Base-by-base conservation (phyloP, 2,329 filamentous ascomycete genomes). In the Monilinia vaccinii-corymbosi region DNA sequence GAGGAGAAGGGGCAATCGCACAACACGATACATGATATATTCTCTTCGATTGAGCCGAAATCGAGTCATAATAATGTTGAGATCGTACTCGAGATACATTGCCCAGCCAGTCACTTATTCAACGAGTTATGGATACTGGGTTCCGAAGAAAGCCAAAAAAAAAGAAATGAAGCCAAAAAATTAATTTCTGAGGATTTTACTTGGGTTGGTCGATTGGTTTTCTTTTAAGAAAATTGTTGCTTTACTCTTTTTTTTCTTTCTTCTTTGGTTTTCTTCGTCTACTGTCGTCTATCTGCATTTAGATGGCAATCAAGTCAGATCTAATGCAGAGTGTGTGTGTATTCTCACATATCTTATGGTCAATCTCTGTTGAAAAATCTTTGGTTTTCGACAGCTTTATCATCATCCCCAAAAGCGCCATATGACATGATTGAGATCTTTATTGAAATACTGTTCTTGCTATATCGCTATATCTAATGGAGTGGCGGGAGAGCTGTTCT, bases 221-320 rank as follows among this genome's bases (percentile, higher is more conserved):
- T 47, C 63, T 60, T 53, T 60, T n/a, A 61, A 64, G 64, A 63
- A 61, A 63, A 63, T 61, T 64, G 57, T 61, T 67, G 60, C 58
- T 68, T 67, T 70, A 61, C 63, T 62, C 63, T 61, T 56, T 57
- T 68, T 67, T 58, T 47, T 67, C 65, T 58, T 63, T 40, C 36
- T 40, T 42, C 18, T 61, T 60, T 60, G n/a, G n/a, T n/a, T n/a
- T n/a, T n/a, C n/a, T n/a, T n/a, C n/a, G n/a, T n/a, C n/a, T n/a
- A n/a, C n/a, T n/a, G n/a, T n/a, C n/a, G n/a, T n/a, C n/a, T n/a
- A n/a, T 61, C 65, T 70, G 67, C 68, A 67, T 61, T 34, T 70
- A 71, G 68, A 69, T 68, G 67, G 67, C 66, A 70, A 68, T 65
- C 67, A 44, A 69, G 69, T 69, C 67, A 63, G 67, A 69, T 65